Conservation (phyloP, 2,329 filamentous ascomycete species). For the Raffaelea deltoideospora region DNA sequence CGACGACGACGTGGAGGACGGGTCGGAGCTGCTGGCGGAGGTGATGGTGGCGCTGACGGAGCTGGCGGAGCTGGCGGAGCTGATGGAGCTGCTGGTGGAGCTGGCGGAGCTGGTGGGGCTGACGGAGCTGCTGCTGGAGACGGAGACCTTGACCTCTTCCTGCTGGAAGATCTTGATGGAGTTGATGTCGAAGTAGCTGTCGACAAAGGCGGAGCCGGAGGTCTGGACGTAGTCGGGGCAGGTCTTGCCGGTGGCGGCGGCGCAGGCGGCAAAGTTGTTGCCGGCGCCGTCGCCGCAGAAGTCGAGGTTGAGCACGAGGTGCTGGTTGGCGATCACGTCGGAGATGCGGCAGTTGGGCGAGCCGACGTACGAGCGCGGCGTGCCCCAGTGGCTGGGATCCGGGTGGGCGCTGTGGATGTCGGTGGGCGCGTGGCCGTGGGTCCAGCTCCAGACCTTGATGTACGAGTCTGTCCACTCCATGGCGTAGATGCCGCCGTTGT, state of each 20-base stretch:
- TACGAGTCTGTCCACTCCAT: slow-evolving; percentile 25
- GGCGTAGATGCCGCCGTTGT: slow-evolving; percentile 17
- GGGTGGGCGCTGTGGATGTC: slow-evolving; percentile 30
- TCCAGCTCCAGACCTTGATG: slow-evolving; percentile 28
- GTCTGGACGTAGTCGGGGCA: slow-evolving; percentile 23
- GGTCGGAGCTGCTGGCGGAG: background rate
- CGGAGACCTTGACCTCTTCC: background rate
- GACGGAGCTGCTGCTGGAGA: slow-evolving; percentile 5
- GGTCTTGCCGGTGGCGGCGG: slow-evolving; percentile 5
- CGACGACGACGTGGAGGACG: background rate
- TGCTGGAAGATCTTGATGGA: slow-evolving; percentile 14
- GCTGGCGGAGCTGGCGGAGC: background rate
- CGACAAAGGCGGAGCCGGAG: slow-evolving; percentile 19
- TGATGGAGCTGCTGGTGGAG: background rate
- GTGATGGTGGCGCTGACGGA: background rate
- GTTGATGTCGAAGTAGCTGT: slow-evolving; percentile 30
- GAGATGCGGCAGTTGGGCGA: slow-evolving; percentile 45
- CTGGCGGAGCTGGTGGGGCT: slow-evolving; percentile 1
- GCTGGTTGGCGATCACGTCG: slow-evolving; percentile 47
- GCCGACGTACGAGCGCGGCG: slow-evolving; percentile 46
- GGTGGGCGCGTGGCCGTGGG: slow-evolving; percentile 14
- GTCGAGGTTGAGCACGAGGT: slow-evolving; percentile 58
- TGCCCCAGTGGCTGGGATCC: slow-evolving; percentile 49
- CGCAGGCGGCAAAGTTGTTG: slow-evolving; percentile 10
- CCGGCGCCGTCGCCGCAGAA: slow-evolving; percentile 62